Conservation (phyloP, 768 basidiomycete genomes). For the Asterophora lycoperdoides region DNA sequence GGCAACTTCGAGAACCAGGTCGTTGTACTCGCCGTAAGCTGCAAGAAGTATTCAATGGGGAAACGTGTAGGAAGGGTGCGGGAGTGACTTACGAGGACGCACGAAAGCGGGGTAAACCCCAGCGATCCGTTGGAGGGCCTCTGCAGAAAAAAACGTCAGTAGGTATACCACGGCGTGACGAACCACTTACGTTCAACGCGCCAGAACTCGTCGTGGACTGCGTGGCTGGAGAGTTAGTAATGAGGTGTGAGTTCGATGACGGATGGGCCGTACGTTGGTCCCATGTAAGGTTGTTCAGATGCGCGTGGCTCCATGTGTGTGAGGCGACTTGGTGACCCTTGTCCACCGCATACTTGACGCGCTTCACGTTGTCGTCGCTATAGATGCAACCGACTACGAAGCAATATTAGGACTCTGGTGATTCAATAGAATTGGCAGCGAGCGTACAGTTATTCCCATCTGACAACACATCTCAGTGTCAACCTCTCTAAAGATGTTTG, state of each 20-base stretch:
- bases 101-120: slow-evolving; percentile 37
- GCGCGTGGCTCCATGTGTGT: slow-evolving; percentile 41
- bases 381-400: slow-evolving; percentile 37
- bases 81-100: slow-evolving; percentile 32
- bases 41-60: neutral
- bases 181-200: slow-evolving; percentile 29
- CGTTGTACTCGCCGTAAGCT: slow-evolving; percentile 40
- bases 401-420: neutral
- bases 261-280: slow-evolving; percentile 25
- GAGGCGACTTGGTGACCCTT: slow-evolving; percentile 42
- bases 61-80: neutral
- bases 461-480: slow-evolving; percentile 1
- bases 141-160: slow-evolving; percentile 13
- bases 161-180: neutral
- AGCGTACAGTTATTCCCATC: slow-evolving; percentile 37
- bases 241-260: neutral
- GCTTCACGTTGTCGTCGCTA: slow-evolving; percentile 17
- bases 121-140: slow-evolving; percentile 34
- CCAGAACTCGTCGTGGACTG: slow-evolving; percentile 34
- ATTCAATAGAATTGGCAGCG: neutral
- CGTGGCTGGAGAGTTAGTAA: neutral
- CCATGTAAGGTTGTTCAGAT: slow-evolving; percentile 28
- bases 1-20: slow-evolving; percentile 29
- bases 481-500: neutral
- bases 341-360: slow-evolving; percentile 33